These are phyloP conservation scores for Cutaneotrichosporon sp. DNA, from an alignment of 1,284 basidiomycete species.

Conservation along the genomic window DNA sequence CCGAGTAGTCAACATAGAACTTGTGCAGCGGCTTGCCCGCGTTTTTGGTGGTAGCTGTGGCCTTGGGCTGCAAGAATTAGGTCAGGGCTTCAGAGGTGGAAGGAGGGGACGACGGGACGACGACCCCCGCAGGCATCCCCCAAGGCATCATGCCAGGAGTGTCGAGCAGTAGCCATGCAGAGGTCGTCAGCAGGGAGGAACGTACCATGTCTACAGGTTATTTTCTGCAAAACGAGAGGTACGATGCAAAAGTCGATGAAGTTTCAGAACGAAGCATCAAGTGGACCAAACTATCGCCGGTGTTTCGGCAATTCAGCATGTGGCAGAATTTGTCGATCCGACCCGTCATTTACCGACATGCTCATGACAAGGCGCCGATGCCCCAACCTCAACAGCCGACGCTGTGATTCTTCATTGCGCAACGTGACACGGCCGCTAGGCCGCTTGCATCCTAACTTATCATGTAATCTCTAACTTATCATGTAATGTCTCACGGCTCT, in stretches of 20 bases:
- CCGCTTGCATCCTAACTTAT: too few species aligned
- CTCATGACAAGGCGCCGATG: too few species aligned
- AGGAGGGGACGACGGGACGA: not conserved
- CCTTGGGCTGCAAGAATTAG: constrained; percentile 38
- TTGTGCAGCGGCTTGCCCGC: constrained; percentile 72
- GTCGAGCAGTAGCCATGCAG: not conserved
- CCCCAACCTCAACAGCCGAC: too few species aligned
- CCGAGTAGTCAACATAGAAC: constrained; percentile 91
- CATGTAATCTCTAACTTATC: too few species aligned
- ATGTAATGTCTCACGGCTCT: too few species aligned
- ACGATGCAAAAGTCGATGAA: not conserved
- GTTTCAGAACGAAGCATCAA: not conserved
- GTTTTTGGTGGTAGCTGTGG: constrained; percentile 40
- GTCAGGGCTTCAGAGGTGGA: not conserved
- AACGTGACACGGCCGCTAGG: too few species aligned
- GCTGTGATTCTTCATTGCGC: too few species aligned
- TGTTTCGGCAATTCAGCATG: too few species aligned
- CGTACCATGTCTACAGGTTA: constrained; percentile 24
- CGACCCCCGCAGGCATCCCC: too few species aligned
- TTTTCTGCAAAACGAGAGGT: constrained; percentile 22
- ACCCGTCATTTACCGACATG: too few species aligned
- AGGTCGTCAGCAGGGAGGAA: not conserved
- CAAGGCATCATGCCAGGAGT: not conserved
- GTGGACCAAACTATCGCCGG: too few species aligned
- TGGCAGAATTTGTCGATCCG: too few species aligned